A percentile compares a stretch with the other conserved stretches of the same genome.
Evolutionary conservation across 169 alveolate genomes (phyloP).

Genomic region (Cryptosporidium viatorum): DNA sequence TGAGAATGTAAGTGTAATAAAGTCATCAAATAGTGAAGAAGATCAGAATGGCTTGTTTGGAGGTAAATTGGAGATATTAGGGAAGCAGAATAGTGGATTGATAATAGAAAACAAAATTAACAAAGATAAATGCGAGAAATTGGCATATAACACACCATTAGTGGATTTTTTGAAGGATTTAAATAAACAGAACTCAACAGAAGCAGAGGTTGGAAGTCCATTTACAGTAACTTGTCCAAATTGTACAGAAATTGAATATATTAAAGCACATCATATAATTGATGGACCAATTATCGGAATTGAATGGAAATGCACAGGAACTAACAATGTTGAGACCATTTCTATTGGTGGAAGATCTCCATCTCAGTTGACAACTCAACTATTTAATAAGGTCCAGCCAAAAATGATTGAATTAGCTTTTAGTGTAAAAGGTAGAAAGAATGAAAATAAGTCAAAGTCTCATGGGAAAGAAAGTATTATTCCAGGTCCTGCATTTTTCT

Average conservation of each 20-base stretch:
- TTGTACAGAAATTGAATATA: slow-evolving; percentile 56
- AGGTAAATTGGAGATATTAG: slow-evolving; percentile 8
- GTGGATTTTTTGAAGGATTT: slow-evolving; percentile 10
- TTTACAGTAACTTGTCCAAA: slow-evolving; percentile 63
- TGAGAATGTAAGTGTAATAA: slow-evolving; percentile 27
- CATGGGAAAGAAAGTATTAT: background rate
- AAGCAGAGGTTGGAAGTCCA: slow-evolving; percentile 33
- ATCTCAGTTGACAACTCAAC: slow-evolving; percentile 54
- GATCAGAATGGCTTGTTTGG: background rate
- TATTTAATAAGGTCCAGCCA: slow-evolving; percentile 61
- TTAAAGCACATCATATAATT: slow-evolving; percentile 49
- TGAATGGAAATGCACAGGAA: slow-evolving; percentile 71
- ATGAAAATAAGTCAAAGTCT: background rate
- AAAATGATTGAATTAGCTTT: slow-evolving; percentile 73
- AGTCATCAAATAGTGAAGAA: background rate
- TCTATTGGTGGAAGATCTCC: slow-evolving; percentile 68
- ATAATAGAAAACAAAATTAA: slow-evolving; percentile 37
- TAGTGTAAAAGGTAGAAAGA: background rate
- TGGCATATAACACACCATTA: slow-evolving; percentile 43
- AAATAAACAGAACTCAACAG: background rate
- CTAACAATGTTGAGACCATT: slow-evolving; percentile 36
- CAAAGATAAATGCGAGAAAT: slow-evolving; percentile 32
- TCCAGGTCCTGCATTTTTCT: slow-evolving; percentile 71
- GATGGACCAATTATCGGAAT: slow-evolving; percentile 71
- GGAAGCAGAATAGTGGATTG: background rate